Conservation (phyloP, 352 stramenopile genomes). For the Phytopythium sindhum region DNA sequence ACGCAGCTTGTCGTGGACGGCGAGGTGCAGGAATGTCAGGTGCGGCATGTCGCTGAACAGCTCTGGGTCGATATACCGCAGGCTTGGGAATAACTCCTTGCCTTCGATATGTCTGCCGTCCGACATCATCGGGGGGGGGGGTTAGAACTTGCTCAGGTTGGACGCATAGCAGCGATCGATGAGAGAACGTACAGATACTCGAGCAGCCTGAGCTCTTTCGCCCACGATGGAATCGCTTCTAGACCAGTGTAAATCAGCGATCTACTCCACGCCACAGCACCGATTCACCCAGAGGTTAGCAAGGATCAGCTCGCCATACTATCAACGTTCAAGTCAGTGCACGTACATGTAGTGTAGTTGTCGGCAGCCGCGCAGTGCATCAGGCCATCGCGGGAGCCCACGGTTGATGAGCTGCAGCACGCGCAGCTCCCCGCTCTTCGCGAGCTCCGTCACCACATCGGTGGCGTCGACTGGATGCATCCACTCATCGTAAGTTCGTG, state of each 20-base stretch:
- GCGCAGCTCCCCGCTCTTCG: constrained; percentile 15
- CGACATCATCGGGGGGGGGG: neutral
- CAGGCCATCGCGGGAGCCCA: constrained; percentile 9
- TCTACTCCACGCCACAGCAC: constrained; percentile 8
- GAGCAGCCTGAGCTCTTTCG: constrained; percentile 22
- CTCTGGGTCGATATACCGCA: constrained; percentile 18
- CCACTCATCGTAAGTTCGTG: constrained; percentile 24
- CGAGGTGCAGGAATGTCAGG: constrained; percentile 33
- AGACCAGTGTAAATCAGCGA: constrained; percentile 31
- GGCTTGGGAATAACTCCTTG: constrained; percentile 2
- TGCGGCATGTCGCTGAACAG: constrained; percentile 32
- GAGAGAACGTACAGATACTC: constrained; percentile 34
- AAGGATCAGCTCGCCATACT: neutral
- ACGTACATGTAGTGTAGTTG: constrained; percentile 2
- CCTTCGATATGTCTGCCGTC: constrained; percentile 26
- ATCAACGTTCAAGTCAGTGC: neutral
- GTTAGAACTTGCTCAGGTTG: neutral
- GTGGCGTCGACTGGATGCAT: constrained; percentile 15
- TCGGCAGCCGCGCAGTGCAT: constrained; percentile 15
- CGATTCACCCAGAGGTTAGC: neutral
- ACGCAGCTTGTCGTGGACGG: constrained; percentile 14
- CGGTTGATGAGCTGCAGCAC: constrained; percentile 27
- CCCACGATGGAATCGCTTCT: constrained; percentile 19
- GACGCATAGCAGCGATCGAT: neutral
- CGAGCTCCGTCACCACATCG: constrained; percentile 9